Evolutionary conservation across 306 rosid species (phyloP).

Genomic region (Rosa multiflora): DNA sequence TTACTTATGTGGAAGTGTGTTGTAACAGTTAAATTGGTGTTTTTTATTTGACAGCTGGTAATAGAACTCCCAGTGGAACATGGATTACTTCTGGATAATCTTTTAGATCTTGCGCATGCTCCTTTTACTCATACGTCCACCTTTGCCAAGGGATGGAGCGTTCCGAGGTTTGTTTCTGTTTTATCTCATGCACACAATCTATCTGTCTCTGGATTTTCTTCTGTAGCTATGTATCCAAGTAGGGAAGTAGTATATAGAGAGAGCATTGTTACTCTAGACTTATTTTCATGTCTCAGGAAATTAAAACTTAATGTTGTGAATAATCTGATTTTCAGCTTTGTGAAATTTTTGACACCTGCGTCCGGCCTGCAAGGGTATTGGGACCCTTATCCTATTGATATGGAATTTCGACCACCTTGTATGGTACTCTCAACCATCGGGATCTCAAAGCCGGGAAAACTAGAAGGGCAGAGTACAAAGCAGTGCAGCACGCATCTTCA

Average conservation of each 20-base stretch:
- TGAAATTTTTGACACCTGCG: constrained; percentile 84
- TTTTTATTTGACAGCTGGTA: constrained; percentile 53
- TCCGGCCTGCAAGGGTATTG: constrained; percentile 92
- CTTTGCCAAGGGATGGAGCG: constrained; percentile 95
- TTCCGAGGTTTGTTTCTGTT: constrained; percentile 73
- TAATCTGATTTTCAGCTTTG: constrained; percentile 66
- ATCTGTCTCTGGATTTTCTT: neutral
- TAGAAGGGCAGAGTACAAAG: constrained; percentile 70
- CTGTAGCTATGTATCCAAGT: neutral
- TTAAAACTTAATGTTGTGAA: neutral
- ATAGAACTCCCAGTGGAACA: constrained; percentile 93
- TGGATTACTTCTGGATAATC: constrained; percentile 94
- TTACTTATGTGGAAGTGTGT: constrained; percentile 3
- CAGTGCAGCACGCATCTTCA: constrained; percentile 84
- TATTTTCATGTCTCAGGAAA: neutral
- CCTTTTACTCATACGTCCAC: constrained; percentile 99
- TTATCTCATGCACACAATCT: neutral
- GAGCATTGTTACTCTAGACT: neutral
- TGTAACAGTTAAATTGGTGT: constrained; percentile 7
- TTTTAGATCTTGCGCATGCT: constrained; percentile 98
- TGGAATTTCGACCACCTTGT: constrained; percentile 97
- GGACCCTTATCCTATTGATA: constrained; percentile 97
- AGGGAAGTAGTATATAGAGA: neutral
- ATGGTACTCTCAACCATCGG: constrained; percentile 94
- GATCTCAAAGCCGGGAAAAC: constrained; percentile 90